Percentiles rank a stretch among this genome's conserved stretches.
phyloP scores from a whole-genome alignment of 768 basidiomycete genomes.

The Chalciporus pseudorubinellus region DNA sequence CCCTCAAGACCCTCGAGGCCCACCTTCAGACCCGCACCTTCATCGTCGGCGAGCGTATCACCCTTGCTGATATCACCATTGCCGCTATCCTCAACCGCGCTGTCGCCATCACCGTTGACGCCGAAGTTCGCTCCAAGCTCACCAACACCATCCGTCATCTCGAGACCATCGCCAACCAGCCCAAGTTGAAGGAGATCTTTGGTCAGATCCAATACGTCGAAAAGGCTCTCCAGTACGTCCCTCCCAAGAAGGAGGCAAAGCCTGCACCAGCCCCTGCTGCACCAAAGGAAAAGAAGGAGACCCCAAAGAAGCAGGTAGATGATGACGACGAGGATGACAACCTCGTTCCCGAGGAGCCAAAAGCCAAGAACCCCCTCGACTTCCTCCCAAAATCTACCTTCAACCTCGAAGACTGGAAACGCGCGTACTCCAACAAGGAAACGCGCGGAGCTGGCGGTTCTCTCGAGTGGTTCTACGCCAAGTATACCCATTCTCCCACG shows the following conservation, averaged over 20 bases:
- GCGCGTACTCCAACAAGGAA: slow-evolving; percentile 97
- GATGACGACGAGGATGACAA: slow-evolving; percentile 79
- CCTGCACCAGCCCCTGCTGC: slow-evolving; percentile 39
- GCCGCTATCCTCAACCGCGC: slow-evolving; percentile 58
- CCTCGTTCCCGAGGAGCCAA: slow-evolving; percentile 76
- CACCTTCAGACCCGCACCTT: slow-evolving; percentile 80
- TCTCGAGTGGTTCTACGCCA: slow-evolving; percentile 95
- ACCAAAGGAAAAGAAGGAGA: slow-evolving; percentile 58
- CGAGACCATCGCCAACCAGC: slow-evolving; percentile 87
- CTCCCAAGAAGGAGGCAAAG: slow-evolving; percentile 71
- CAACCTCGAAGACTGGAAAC: slow-evolving; percentile 96
- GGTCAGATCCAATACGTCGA: slow-evolving; percentile 60
- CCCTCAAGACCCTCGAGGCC: slow-evolving; percentile 66
- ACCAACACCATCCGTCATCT: slow-evolving; percentile 81
- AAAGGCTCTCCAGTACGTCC: slow-evolving; percentile 65
- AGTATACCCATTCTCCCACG: slow-evolving; percentile 47
- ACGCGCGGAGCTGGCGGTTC: slow-evolving; percentile 80
- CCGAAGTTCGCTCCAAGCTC: slow-evolving; percentile 58
- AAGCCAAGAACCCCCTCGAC: slow-evolving; percentile 93
- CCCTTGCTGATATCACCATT: slow-evolving; percentile 81
- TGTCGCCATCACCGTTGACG: slow-evolving; percentile 60
- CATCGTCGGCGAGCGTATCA: slow-evolving; percentile 92
- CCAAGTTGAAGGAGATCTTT: slow-evolving; percentile 65
- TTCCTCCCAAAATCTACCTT: slow-evolving; percentile 82
- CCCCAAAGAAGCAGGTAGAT: slow-evolving; percentile 51